These are phyloP conservation scores for Nannochloropsis gaditana DNA, from an alignment of 108 stramenopile species.

Conservation along the genomic window DNA sequence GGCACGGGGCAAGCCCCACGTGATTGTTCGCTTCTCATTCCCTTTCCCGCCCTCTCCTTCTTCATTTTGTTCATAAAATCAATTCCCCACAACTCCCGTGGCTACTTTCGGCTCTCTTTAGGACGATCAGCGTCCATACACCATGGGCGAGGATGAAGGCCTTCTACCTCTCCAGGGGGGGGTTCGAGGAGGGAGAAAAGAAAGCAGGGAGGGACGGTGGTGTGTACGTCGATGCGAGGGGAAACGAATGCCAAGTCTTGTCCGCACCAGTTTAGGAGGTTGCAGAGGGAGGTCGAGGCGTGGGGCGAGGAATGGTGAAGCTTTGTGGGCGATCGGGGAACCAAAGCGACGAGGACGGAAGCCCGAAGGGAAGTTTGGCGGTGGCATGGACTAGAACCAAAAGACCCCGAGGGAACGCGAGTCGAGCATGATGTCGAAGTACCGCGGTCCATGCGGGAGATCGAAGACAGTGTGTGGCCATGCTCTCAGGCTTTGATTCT, in stretches of 20 bases:
- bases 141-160: neutral
- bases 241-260: neutral
- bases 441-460: too few species aligned
- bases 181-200: conserved; percentile 13
- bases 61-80: neutral
- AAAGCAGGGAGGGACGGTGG: neutral
- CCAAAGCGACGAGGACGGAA: neutral
- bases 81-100: neutral
- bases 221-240: neutral
- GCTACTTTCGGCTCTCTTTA: neutral
- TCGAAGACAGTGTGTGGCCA: too few species aligned
- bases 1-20: neutral
- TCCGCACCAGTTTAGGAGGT: neutral
- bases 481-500: too few species aligned
- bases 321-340: neutral
- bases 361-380: neutral
- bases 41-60: neutral
- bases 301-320: neutral
- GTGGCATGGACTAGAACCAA: neutral
- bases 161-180: neutral
- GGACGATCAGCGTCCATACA: neutral
- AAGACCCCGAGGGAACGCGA: neutral
- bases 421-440: neutral
- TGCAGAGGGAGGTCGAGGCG: neutral
- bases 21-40: neutral